Evolutionary conservation across 768 basidiomycete species (phyloP).

Genomic region (Trametes cingulata): DNA sequence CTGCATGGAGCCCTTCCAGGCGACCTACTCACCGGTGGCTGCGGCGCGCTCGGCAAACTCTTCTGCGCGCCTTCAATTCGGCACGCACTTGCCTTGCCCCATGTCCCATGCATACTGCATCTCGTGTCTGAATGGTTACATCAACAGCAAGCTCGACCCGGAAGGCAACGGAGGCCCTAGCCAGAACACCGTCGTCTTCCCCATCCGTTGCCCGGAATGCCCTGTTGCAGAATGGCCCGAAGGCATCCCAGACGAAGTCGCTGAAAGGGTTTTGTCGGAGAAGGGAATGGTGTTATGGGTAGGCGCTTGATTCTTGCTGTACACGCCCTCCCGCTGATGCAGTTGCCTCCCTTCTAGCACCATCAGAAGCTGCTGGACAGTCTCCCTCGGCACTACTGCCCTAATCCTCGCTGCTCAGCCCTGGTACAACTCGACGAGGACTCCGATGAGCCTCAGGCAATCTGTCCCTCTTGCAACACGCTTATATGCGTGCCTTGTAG

Average conservation of each 20-base stretch:
- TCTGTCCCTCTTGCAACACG: conserved; percentile 37
- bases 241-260: conserved; percentile 40
- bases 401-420: conserved; percentile 40
- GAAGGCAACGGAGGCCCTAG: conserved; percentile 33
- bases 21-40: conserved; percentile 35
- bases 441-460: conserved; percentile 34
- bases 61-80: conserved; percentile 37
- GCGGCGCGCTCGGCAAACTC: conserved; percentile 38
- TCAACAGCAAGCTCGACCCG: conserved; percentile 38
- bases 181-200: conserved; percentile 35
- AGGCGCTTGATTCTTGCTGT: not conserved
- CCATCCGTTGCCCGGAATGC: conserved; percentile 42
- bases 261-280: conserved; percentile 33
- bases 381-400: conserved; percentile 39
- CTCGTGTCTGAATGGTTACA: conserved; percentile 37
- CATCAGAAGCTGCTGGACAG: conserved; percentile 39
- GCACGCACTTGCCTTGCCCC: conserved; percentile 38
- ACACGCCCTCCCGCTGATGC: not conserved
- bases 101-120: conserved; percentile 38
- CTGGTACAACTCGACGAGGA: conserved; percentile 38
- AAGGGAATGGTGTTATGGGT: conserved; percentile 40
- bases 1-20: conserved; percentile 40
- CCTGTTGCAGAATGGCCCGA: conserved; percentile 33
- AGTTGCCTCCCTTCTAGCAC: conserved; percentile 28
- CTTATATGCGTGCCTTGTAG: conserved; percentile 39